phyloP scores from a whole-genome alignment of 208 protist species.

The Polymyxa betae region DNA sequence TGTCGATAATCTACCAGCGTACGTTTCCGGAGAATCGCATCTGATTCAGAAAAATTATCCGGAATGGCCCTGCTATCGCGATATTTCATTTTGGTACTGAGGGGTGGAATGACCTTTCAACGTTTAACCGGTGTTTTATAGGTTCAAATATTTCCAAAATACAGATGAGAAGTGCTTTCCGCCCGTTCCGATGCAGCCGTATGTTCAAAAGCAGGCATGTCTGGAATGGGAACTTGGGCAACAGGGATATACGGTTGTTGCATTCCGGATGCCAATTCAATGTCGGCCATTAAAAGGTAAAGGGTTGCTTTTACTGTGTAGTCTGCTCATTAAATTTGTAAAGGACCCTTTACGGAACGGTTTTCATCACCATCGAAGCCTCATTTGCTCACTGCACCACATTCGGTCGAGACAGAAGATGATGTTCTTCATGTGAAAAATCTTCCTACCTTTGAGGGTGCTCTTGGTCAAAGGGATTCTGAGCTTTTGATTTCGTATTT shows the following conservation, averaged over 20 bases:
- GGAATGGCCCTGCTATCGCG: conserved; percentile 62
- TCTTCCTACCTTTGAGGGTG: conserved; percentile 66
- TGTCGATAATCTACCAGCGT: conserved; percentile 3
- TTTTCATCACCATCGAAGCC: conserved; percentile 23
- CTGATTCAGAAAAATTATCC: conserved; percentile 66
- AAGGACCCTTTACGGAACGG: conserved; percentile 6
- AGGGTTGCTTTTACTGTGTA: no score
- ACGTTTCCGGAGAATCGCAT: conserved; percentile 38
- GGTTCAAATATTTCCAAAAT: conserved; percentile 69
- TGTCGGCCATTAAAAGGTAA: not conserved
- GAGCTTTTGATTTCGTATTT: conserved; percentile 71
- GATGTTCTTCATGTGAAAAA: conserved; percentile 68
- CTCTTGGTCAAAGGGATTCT: conserved; percentile 68
- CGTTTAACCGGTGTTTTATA: no score
- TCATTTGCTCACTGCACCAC: conserved; percentile 7
- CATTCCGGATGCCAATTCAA: conserved; percentile 39
- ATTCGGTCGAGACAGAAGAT: conserved; percentile 66
- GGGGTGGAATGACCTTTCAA: no score
- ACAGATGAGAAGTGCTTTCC: conserved; percentile 61
- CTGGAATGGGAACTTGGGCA: not conserved
- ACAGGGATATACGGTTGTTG: conserved; percentile 34
- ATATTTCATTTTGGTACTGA: conserved; percentile 68
- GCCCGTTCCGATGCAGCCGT: not conserved
- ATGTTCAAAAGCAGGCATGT: conserved; percentile 46
- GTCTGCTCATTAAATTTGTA: no score